These are phyloP conservation scores for Hypoxylon cercidicola DNA, from an alignment of 495 filamentous ascomycete genomes.

Conservation along the genomic window DNA sequence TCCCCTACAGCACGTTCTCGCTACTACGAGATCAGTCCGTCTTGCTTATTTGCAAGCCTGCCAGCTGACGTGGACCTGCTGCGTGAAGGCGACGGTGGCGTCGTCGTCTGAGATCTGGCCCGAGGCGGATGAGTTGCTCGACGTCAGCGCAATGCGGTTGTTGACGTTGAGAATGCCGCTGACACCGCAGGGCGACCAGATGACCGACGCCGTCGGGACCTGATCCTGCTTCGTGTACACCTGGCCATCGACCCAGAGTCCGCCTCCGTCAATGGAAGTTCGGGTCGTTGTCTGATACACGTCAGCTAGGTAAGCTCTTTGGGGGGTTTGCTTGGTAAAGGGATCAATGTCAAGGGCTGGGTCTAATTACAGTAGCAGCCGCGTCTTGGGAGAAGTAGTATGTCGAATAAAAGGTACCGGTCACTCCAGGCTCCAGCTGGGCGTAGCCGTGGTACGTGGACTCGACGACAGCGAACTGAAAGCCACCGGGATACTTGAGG, in stretches of 20 bases:
- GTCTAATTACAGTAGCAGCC: conserved; percentile 49
- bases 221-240: conserved; percentile 68
- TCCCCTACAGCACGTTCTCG: neutral
- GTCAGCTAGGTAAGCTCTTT: conserved; percentile 4
- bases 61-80: conserved; percentile 66
- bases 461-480: conserved; percentile 66
- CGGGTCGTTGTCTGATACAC: conserved; percentile 57
- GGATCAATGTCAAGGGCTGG: neutral
- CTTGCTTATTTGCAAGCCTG: conserved; percentile 50
- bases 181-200: conserved; percentile 67
- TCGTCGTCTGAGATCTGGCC: conserved; percentile 66
- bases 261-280: conserved; percentile 59
- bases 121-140: conserved; percentile 53
- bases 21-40: too few species aligned
- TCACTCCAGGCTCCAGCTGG: conserved; percentile 62
- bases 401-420: conserved; percentile 64
- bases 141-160: conserved; percentile 65
- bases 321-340: neutral
- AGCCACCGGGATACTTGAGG: conserved; percentile 67
- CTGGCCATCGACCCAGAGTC: conserved; percentile 57
- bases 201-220: conserved; percentile 61
- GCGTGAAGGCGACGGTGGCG: conserved; percentile 65
- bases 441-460: conserved; percentile 68
- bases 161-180: conserved; percentile 68
- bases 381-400: conserved; percentile 68